Evolutionary conservation across 805 yeast genomes (phyloP).

Genomic region (Candida schatavii): DNA sequence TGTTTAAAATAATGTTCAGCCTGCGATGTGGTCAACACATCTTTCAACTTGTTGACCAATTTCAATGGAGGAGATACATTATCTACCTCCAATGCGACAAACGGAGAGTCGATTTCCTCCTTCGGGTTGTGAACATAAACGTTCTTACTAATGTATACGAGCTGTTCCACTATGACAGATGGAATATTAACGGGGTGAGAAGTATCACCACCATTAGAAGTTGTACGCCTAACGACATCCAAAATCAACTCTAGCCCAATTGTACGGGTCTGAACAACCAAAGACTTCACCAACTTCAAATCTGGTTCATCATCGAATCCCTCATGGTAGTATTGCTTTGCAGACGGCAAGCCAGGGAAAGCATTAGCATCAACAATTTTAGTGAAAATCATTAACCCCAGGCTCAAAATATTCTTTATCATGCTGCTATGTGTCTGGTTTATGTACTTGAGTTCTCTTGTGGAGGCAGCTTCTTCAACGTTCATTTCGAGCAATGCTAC

Average conservation of each 20-base stretch:
- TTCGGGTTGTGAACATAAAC: slow-evolving; percentile 35
- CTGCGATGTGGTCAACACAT: slow-evolving; percentile 22
- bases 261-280: slow-evolving; percentile 40
- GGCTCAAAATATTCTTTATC: slow-evolving; percentile 42
- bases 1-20: slow-evolving; percentile 29
- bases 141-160: slow-evolving; percentile 41
- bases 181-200: slow-evolving; percentile 25
- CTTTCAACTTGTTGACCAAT: slow-evolving; percentile 23
- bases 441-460: slow-evolving; percentile 29
- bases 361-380: slow-evolving; percentile 40
- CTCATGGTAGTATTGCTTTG: slow-evolving; percentile 23
- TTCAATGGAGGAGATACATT: slow-evolving; percentile 40
- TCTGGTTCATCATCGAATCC: slow-evolving; percentile 17
- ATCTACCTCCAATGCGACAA: slow-evolving; percentile 12
- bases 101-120: slow-evolving; percentile 3
- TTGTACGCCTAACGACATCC: slow-evolving; percentile 21
- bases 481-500: slow-evolving; percentile 12
- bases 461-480: slow-evolving; percentile 16
- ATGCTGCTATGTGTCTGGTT: slow-evolving; percentile 33
- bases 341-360: slow-evolving; percentile 35
- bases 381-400: slow-evolving; percentile 43
- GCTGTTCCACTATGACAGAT: slow-evolving; percentile 38
- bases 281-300: slow-evolving; percentile 18
- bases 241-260: slow-evolving; percentile 39
- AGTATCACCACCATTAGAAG: not conserved